Base-by-base conservation (phyloP, 495 filamentous ascomycete species). In the Copromyces sp. region DNA sequence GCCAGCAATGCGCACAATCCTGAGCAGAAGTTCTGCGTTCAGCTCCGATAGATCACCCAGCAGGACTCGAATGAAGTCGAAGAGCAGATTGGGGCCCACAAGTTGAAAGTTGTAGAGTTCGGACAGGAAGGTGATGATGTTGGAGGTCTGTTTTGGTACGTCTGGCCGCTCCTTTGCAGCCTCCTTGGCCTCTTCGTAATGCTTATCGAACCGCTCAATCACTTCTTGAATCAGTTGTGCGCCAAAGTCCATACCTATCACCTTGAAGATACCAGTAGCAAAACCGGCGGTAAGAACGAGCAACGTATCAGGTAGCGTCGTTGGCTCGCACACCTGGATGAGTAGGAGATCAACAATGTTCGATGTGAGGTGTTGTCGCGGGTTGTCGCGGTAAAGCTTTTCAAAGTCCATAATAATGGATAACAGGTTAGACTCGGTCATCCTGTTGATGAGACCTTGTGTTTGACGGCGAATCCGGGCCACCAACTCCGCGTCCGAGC, bases 81-180 rank as follows among this genome's bases (percentile, higher is more conserved):
- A 98, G 12, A 98, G 86, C 35, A 98, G 82, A 42, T 89, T 90
- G 74, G 89, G 90, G 38, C 93, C 90, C 68, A 98, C 87, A 12
- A 98, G 86, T 74, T 97, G 92, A 78, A 99, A 95, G 73, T 90
- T 95, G 81, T 98, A 98, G 6, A 98, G 84, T 74, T 94, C 89
- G 0, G 93, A 89, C n/a, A 98, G 82, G 44, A 98, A 86, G 24
- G 91, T 91, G 35, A 97, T 88, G 53, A 98, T 80, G 81, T 99
- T 98, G 47, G 89, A 86, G 12, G 84, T 81, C 74, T 93, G 88
- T 78, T 97, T 97, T 24, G 80, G 72, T 65, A 78, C 78, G 42
- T 84, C 78, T 71, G 81, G 72, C 82, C 88, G 78, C 80, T 84
- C 74, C 80, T 84, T 37, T 75, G 84, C 68, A 79, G 83, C 76